Conservation (phyloP, 805 yeast genomes). For the Kodamaea jinghongensis region DNA sequence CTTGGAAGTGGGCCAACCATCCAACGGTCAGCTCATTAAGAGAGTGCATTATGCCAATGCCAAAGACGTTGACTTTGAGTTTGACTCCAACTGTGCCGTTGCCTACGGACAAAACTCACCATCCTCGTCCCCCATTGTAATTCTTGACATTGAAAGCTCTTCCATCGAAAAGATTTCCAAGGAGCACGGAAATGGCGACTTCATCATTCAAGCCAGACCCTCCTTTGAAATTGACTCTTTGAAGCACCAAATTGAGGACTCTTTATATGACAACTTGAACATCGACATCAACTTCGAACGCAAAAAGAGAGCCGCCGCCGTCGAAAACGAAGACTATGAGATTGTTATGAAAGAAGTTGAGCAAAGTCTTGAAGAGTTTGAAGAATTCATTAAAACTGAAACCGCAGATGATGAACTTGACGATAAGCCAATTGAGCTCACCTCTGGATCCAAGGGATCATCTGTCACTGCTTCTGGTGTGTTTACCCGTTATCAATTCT, state of each 20-base stretch:
- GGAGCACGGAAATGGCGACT: constrained; percentile 4
- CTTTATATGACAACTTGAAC: constrained; percentile 19
- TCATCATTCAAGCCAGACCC: constrained; percentile 33
- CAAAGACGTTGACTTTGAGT: constrained; percentile 16
- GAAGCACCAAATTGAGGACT: constrained; percentile 23
- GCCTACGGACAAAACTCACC: constrained; percentile 7
- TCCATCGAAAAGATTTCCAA: constrained; percentile 4
- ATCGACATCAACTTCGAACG: constrained; percentile 18
- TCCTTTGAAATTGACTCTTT: constrained; percentile 22
- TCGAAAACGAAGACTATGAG: constrained; percentile 13
- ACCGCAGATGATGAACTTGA: constrained; percentile 25
- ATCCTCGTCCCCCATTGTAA: constrained; percentile 2
- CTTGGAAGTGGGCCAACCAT: constrained; percentile 11
- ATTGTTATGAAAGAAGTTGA: constrained; percentile 22
- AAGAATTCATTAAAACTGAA: constrained; percentile 21
- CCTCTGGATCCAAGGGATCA: constrained; percentile 1
- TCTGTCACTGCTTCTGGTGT: constrained; percentile 34
- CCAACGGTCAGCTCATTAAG: constrained; percentile 13
- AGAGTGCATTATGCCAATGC: constrained; percentile 21
- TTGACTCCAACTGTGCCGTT: constrained; percentile 10
- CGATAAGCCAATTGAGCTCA: constrained; percentile 15
- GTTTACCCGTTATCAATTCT: constrained; percentile 65
- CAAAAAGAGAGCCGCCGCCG: constrained; percentile 17
- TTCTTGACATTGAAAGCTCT: constrained; percentile 7
- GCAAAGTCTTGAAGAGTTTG: constrained; percentile 26